Base-by-base conservation (phyloP, 83 land plant genomes). In the Diphasiastrum complanatum region DNA sequence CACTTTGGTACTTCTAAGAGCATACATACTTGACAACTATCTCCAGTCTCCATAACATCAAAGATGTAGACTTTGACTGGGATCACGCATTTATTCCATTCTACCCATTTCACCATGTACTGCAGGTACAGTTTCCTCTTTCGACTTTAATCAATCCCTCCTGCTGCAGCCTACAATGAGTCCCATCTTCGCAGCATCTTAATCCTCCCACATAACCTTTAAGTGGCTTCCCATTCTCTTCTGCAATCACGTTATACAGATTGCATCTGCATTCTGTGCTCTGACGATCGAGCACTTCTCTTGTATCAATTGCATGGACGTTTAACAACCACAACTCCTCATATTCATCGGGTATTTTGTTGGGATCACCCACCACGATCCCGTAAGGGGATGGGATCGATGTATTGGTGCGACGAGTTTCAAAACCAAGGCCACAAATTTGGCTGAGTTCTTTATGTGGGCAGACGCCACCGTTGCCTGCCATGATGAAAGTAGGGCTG, bases 251-350 rank as follows among this genome's bases (percentile, higher is more conserved):
- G 66, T 91, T 85, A 53, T 80, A 91, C 0, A 91, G 77, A 70
- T 79, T 64, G 51, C 96, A 88, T 68, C 71, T 72, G 65, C 95
- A 91, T 61, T 91, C 97, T n/a, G 85, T 75, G 70, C 97, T 91
- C 64, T 67, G 37, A 5, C 55, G 58, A 63, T 91, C 80, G 32
- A 68, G 79, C 34, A 74, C 91, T 5, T 79, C 96, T 22, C 97
- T 69, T n/a, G 96, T 91, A 57, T 91, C 97, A 55, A 91, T 85
- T 12, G 91, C 96, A 67, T 91, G 97, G 4, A 91, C 85, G 66
- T 88, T 88, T 37, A 91, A 65, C 19, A 85, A 1, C 97, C 97
- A 91, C 48, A 10, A 57, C 38, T 79, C 79, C 45, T 85, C 88
- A 47, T 64, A 89, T 3, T 92, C 92, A 47, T 73, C 79, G 10